Base-by-base conservation (phyloP, 2,329 filamentous ascomycete genomes). In the Colletotrichum limetticola region DNA sequence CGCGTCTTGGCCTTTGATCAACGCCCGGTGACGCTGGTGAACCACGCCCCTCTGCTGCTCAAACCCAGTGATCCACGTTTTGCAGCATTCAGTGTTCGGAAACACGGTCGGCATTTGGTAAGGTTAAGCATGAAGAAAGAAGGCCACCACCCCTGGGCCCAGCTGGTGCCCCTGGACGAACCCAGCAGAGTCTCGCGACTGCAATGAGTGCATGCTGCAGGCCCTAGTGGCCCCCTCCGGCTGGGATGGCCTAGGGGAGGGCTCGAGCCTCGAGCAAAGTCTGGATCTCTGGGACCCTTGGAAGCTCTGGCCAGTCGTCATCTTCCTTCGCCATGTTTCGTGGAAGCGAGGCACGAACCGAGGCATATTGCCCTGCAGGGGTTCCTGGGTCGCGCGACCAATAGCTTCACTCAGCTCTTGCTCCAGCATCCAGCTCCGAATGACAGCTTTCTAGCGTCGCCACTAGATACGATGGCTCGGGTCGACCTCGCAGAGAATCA, bases 1-100 rank as follows among this genome's bases (percentile, higher is more conserved):
- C 55, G 58, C 68, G 58, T n/a, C 59, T 65, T 65, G 37, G 61
- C 58, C 24, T 35, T 53, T n/a, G 66, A 64, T 64, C 42, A 24
- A 12, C 28, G 19, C n/a, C 58, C 26, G 24, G 35, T 26, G 42
- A 32, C 30, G 30, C 22, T 46, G 65, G 22, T 28, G 24, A 35
- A 63, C 61, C 46, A 19, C n/a, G 14, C 5, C 37, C 14, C n/a
- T 60, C 14, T 35, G 5, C 57, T 57, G 32, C 24, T 24, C 57
- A 37, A 62, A 37, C n/a, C n/a, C 24, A 53, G 46, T 53, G 61
- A 66, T 55, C 24, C 55, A 19, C 49, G 37, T 61, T 58, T 28
- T 62, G 49, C 22, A 62, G 52, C 22, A 63, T 28, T 22, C 58
- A 28, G 49, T 32, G 35, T 58, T 42, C 37, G 53, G 64, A 49